Conservation (phyloP, 1,284 basidiomycete genomes). For the Puccinia coronata region DNA sequence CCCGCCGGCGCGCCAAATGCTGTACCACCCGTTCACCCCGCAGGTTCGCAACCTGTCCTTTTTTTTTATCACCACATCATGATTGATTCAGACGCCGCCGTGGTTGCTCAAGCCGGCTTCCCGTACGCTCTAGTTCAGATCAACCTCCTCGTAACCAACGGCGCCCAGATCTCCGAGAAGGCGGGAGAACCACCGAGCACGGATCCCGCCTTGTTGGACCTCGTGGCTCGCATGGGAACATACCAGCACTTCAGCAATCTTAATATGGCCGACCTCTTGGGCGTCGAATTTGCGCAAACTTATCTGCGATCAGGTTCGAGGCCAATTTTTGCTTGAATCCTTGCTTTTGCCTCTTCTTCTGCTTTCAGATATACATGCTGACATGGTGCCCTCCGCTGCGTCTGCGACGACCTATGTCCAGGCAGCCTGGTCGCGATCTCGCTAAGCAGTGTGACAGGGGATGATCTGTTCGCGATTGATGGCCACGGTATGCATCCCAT, state of each 20-base stretch:
- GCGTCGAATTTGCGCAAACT: constrained; percentile 9
- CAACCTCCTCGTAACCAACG: neutral
- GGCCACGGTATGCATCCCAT: constrained; percentile 53
- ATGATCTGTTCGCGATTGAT: constrained; percentile 42
- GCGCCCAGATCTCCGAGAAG: neutral
- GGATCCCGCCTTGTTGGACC: neutral
- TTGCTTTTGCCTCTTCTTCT: neutral
- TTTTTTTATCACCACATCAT: neutral
- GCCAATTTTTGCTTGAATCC: neutral
- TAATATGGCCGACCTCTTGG: constrained; percentile 14
- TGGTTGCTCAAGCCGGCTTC: too few species aligned
- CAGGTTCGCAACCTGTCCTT: neutral
- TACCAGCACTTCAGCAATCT: constrained; percentile 26
- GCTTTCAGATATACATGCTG: too few species aligned
- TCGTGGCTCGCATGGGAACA: neutral
- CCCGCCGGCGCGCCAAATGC: neutral
- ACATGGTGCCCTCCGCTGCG: too few species aligned
- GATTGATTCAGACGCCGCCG: too few species aligned
- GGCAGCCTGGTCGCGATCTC: constrained; percentile 40
- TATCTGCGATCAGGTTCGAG: constrained; percentile 37
- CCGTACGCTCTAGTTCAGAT: neutral
- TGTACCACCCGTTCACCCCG: constrained; percentile 40
- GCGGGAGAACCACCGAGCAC: too few species aligned
- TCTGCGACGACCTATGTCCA: neutral
- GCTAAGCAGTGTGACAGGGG: neutral